A percentile compares a stretch with the other conserved stretches of the same genome.
These are phyloP conservation scores for Tuber borchii DNA, from an alignment of 495 filamentous ascomycete species.

Conservation along the genomic window DNA sequence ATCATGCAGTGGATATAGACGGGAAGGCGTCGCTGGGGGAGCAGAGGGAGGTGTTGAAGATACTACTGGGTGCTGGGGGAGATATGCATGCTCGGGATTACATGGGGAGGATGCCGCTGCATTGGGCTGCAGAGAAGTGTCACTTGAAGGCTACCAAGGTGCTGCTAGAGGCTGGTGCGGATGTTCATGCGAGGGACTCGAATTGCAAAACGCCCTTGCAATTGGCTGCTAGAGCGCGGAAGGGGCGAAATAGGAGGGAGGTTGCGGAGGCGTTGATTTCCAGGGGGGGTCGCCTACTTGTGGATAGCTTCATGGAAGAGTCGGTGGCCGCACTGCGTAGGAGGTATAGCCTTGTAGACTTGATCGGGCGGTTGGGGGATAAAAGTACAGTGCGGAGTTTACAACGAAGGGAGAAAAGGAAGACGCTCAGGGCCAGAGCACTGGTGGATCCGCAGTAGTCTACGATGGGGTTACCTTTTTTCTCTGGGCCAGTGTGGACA, in stretches of 20 bases:
- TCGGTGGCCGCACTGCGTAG: not conserved
- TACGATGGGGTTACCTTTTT: not conserved
- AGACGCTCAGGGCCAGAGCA: not conserved
- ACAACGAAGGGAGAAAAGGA: not conserved
- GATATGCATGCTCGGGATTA: conserved; percentile 9
- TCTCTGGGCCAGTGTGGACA: not conserved
- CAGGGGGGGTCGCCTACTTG: not conserved
- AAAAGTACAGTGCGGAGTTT: not conserved
- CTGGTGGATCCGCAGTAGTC: not conserved
- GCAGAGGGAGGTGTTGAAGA: not conserved
- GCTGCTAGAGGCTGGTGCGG: conserved; percentile 23
- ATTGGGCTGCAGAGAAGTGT: conserved; percentile 20
- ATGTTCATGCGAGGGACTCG: conserved; percentile 11
- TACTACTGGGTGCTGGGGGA: not conserved
- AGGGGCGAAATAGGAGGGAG: not conserved
- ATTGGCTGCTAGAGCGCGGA: conserved; percentile 1
- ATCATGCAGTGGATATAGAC: conserved; percentile 4
- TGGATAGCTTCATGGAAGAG: not conserved
- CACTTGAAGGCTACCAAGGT: conserved; percentile 13
- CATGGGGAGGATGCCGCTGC: conserved; percentile 25
- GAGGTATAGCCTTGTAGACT: not conserved
- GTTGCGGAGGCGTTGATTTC: not conserved
- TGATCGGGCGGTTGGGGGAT: not conserved
- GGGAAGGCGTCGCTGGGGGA: not conserved
- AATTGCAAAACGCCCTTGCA: conserved; percentile 30